Base-by-base conservation (phyloP, 768 basidiomycete species). In the Psilocybe sp. region DNA sequence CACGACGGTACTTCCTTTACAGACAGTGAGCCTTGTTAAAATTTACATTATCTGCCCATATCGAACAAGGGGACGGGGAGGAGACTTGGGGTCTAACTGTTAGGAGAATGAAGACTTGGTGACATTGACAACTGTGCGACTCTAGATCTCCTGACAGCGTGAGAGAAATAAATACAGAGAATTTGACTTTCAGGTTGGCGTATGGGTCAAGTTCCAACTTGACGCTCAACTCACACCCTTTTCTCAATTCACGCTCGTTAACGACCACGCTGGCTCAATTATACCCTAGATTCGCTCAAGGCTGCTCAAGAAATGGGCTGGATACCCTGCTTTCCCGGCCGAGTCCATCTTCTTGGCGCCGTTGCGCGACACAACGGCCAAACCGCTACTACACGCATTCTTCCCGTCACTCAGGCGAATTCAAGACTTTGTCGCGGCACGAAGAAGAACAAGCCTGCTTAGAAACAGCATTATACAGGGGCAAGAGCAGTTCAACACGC, bases 231-330 rank as follows among this genome's bases (percentile, higher is more conserved):
- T 11, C 34, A 31, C 23, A 37, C 32, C 35, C 16, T 47, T 37
- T 18, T 49, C 50, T 50, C 18, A 37, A 40, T 20, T 36, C 40
- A 19, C 48, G n/a, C 40, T 55, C 47, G 32, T 57, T 55, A 28
- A 3, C 23, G 23, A 7, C 23, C 52, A 57, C 33, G 18, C 58
- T 59, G 58, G 58, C 58, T 18, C 44, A 50, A 16, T 20, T 59
- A 52, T 53, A 47, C 47, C 50, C 37, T 8, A 28, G 38, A 8
- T 40, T 37, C 38, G 37, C 51, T 36, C 50, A 46, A 35, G 50
- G 37, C 2, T 36, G 48, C 19, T 44, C 53, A n/a, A 52, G 46
- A 39, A 49, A 54, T 56, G 55, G 23, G 23, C 23, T 28, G 7
- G 23, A 28, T 40, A 31, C 16, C 35, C 16, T 20, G 36, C 8